Conservation (phyloP, 495 filamentous ascomycete species). For the Trichoderma reesei region DNA sequence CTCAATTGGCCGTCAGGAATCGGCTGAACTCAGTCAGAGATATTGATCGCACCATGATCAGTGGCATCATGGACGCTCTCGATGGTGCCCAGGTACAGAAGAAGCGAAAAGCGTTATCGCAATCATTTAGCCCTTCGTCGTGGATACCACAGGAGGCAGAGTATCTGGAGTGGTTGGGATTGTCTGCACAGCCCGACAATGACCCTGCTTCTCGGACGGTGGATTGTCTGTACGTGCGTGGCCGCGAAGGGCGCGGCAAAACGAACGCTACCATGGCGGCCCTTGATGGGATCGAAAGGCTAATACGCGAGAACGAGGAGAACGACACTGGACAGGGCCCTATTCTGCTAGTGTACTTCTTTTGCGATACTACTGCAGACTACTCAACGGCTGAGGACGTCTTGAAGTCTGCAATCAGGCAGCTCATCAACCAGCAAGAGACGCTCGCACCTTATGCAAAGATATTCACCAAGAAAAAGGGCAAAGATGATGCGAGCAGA, state of each 20-base stretch:
- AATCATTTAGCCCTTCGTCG: conserved; percentile 21
- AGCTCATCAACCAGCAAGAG: conserved; percentile 26
- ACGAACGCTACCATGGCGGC: conserved; percentile 25
- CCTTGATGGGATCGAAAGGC: conserved; percentile 23
- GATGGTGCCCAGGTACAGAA: conserved; percentile 19
- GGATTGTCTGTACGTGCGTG: conserved; percentile 27
- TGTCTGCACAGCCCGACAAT: background rate
- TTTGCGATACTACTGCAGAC: conserved; percentile 23
- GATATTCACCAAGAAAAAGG: conserved; percentile 21
- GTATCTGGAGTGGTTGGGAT: conserved; percentile 22
- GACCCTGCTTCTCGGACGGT: background rate
- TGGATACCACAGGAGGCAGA: conserved; percentile 27
- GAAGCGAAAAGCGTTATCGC: conserved; percentile 21
- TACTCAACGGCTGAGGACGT: conserved; percentile 28
- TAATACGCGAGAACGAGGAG: conserved; percentile 14
- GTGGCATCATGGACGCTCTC: conserved; percentile 19
- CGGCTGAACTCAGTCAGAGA: background rate
- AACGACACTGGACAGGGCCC: conserved; percentile 11
- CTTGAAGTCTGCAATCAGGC: conserved; percentile 27
- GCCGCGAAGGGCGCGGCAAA: conserved; percentile 29
- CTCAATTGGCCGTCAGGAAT: background rate
- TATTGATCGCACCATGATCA: conserved; percentile 15
- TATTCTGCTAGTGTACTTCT: conserved; percentile 28
- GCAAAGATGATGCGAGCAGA: conserved; percentile 13
- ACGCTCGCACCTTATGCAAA: conserved; percentile 27